Evolutionary conservation across 192 early-diverging fungal species (phyloP).

Genomic region (Podila verticillata): DNA sequence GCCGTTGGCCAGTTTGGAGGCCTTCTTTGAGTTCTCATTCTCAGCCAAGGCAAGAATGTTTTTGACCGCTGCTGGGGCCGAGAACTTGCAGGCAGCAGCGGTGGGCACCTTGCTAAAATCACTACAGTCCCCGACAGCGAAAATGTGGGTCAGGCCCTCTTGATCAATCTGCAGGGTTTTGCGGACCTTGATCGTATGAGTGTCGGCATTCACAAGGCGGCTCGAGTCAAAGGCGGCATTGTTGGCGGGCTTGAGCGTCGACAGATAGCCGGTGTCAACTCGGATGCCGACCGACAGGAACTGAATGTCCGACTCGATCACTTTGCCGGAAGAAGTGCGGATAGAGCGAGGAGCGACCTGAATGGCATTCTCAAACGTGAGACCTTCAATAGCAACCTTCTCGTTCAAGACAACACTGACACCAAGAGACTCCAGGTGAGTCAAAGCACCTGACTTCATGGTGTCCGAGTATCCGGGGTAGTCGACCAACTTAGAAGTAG

Average conservation of each 20-base stretch:
- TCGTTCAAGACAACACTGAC: constrained; percentile 63
- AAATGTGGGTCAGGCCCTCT: constrained; percentile 48
- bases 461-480: constrained; percentile 51
- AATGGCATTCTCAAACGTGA: constrained; percentile 37
- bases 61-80: constrained; percentile 24
- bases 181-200: constrained; percentile 55
- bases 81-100: constrained; percentile 6
- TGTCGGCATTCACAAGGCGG: constrained; percentile 43
- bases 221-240: constrained; percentile 11
- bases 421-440: constrained; percentile 55
- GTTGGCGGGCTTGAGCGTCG: constrained; percentile 36
- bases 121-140: constrained; percentile 64
- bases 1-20: constrained; percentile 10
- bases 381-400: constrained; percentile 52
- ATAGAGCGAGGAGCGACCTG: constrained; percentile 52
- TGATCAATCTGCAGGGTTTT: constrained; percentile 58
- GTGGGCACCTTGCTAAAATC: constrained; percentile 39
- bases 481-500: constrained; percentile 51
- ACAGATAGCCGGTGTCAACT: constrained; percentile 58
- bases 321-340: constrained; percentile 49
- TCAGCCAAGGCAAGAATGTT: constrained; percentile 20
- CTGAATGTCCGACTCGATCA: constrained; percentile 67
- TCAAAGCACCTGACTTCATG: constrained; percentile 48
- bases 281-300: constrained; percentile 56
- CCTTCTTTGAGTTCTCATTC: background rate